These are phyloP conservation scores for Przewalskia tangutica DNA, from an alignment of 257 asterid species.

Conservation along the genomic window DNA sequence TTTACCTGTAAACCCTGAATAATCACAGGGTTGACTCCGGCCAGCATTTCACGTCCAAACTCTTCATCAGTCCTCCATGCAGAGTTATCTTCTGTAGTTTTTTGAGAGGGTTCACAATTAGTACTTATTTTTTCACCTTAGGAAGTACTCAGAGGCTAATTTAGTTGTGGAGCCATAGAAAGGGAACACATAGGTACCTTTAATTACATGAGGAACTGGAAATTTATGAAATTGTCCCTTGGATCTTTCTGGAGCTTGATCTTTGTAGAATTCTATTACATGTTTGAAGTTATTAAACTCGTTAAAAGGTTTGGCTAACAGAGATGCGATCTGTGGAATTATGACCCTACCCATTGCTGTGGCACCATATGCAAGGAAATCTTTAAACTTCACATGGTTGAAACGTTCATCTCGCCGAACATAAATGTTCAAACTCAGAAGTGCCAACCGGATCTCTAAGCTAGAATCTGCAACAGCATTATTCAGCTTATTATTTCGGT, in stretches of 20 bases:
- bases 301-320: conserved; percentile 57
- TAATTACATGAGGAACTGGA: conserved; percentile 70
- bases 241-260: conserved; percentile 19
- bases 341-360: conserved; percentile 71
- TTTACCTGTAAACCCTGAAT: conserved; percentile 54
- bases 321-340: conserved; percentile 44
- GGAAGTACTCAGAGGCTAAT: background rate
- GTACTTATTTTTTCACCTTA: background rate
- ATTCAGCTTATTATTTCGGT: background rate
- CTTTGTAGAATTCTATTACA: conserved; percentile 46
- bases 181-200: conserved; percentile 30
- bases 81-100: conserved; percentile 52
- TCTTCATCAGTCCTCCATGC: conserved; percentile 97
- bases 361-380: conserved; percentile 58
- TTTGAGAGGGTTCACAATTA: background rate
- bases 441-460: conserved; percentile 53
- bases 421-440: conserved; percentile 43
- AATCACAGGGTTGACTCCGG: conserved; percentile 84
- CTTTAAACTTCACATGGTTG: conserved; percentile 64
- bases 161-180: background rate
- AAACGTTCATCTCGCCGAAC: conserved; percentile 81
- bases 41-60: conserved; percentile 88
- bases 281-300: conserved; percentile 77
- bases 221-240: conserved; percentile 37
- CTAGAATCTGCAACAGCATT: conserved; percentile 44